Evolutionary conservation across 2,329 filamentous ascomycete species (phyloP).

Genomic region (Cladosporium cucumerinum): DNA sequence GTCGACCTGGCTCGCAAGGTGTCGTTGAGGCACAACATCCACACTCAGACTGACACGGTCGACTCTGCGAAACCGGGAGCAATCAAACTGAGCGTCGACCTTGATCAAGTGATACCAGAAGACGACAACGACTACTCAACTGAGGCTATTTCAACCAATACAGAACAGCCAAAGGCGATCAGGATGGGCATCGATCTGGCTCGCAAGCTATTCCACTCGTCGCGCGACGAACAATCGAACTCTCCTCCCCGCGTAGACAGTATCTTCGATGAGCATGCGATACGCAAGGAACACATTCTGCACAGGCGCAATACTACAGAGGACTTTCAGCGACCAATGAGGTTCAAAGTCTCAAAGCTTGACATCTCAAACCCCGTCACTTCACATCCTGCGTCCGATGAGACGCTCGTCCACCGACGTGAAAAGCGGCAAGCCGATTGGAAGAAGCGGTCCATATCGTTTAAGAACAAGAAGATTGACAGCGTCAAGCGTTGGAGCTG

Average conservation of each 20-base stretch:
- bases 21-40: neutral
- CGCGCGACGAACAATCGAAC: neutral
- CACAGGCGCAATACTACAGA: neutral
- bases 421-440: neutral
- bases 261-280: slow-evolving; percentile 3
- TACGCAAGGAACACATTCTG: neutral
- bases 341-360: neutral
- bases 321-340: neutral
- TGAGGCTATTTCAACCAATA: neutral
- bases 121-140: neutral
- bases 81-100: neutral
- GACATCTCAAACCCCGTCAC: neutral
- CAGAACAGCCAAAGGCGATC: neutral
- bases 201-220: neutral
- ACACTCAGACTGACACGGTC: neutral
- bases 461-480: neutral
- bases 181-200: neutral
- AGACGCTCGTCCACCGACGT: neutral
- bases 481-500: slow-evolving; percentile 7
- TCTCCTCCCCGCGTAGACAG: neutral
- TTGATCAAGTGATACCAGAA: neutral
- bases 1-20: neutral
- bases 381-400: neutral
- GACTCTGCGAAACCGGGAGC: neutral
- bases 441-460: neutral